Base-by-base conservation (phyloP, 2,329 filamentous ascomycete genomes). In the Penicillium sp. region DNA sequence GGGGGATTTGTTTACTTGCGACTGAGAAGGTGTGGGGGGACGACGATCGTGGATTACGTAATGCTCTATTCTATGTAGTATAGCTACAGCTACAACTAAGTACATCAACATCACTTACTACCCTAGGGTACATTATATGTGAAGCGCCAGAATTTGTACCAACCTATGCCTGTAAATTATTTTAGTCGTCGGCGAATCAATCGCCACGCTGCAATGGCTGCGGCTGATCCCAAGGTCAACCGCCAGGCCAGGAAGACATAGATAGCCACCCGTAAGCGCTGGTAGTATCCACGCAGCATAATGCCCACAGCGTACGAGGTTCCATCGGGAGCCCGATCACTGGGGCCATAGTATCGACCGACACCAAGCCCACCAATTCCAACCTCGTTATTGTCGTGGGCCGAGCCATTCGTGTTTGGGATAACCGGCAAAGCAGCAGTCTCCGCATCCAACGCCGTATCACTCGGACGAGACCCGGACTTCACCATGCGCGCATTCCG, bases 271-370 rank as follows among this genome's bases (percentile, higher is more conserved):
- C 74, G 68, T 21, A 78, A 54, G 19, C 66, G 67, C 21, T 72
- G 67, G 58, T 77, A 78, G 47, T 78, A 78, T n/a, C 75, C 76
- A n/a, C 67, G 66, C 33, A 78, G 61, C 65, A 78, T 62, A 19
- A 75, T 72, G 5, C 74, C 73, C 21, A 77, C 69, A 3, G 74
- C 74, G 61, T 77, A 71, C 13, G 65, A 61, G 23, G 54, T 63
- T 16, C 64, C 67, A 40, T 67, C 64, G 8, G 61, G 54, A 11
- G 58, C 59, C 21, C 54, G 57, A 43, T 66, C 68, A 19, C 49
- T 66, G 18, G 62, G 52, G 1, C 66, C 69, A 50, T 68, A 69
- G 44, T 71, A 72, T 37, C 68, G 59, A 7, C 70, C 69, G 5
- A 74, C 71, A 2, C 71, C 73, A 5, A 75, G 62, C 1, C 72